phyloP scores from a whole-genome alignment of 2,329 filamentous ascomycete species.

The Botryotinia convoluta region DNA sequence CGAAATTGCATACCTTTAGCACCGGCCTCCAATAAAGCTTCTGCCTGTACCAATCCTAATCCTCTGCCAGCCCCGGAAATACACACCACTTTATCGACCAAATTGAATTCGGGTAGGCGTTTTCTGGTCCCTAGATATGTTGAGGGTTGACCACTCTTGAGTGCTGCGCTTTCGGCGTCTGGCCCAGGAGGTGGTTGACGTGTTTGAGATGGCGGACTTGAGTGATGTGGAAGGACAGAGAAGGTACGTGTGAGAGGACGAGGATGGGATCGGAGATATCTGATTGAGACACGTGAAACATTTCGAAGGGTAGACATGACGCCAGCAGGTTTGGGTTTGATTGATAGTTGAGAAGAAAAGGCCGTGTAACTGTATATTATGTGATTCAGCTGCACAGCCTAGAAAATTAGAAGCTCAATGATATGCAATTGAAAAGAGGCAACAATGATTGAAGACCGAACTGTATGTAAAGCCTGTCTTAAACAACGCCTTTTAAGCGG shows the following conservation, averaged over 20 bases:
- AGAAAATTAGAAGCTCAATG: neutral
- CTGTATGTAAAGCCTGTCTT: neutral
- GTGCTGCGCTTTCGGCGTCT: constrained; percentile 22
- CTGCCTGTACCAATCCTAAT: constrained; percentile 70
- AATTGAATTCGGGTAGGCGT: constrained; percentile 57
- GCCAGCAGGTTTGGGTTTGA: neutral
- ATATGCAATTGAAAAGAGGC: neutral
- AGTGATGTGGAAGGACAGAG: constrained; percentile 17
- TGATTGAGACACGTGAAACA: constrained; percentile 7
- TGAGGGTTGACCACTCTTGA: constrained; percentile 19
- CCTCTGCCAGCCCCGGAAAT: constrained; percentile 72
- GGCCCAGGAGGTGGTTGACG: constrained; percentile 24
- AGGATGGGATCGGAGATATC: neutral
- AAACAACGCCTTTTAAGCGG: neutral
- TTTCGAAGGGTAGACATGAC: constrained; percentile 11
- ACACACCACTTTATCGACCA: constrained; percentile 64
- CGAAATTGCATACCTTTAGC: constrained; percentile 52
- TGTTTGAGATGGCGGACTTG: constrained; percentile 5
- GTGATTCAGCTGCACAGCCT: neutral
- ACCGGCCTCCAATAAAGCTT: constrained; percentile 72
- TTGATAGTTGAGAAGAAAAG: neutral
- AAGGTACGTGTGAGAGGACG: constrained; percentile 15
- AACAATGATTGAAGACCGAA: neutral
- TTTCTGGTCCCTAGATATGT: constrained; percentile 32
- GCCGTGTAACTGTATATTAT: neutral